These are phyloP conservation scores for Nakazawaea ishiwadae DNA, from an alignment of 805 yeast genomes.

Conservation along the genomic window DNA sequence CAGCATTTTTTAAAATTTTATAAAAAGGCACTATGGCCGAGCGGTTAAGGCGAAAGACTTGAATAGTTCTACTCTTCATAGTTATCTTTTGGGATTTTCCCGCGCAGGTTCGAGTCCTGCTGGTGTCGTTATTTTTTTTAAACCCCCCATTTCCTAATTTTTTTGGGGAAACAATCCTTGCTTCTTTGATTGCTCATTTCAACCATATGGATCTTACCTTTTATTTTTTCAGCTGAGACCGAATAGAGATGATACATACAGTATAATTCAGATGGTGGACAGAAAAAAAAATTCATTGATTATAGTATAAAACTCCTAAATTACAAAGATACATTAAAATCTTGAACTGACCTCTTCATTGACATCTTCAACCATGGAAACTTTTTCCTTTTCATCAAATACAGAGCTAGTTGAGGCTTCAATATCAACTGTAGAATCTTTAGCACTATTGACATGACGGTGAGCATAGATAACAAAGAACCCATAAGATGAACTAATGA, in stretches of 20 bases:
- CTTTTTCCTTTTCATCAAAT: slow-evolving; percentile 11
- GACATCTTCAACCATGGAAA: slow-evolving; percentile 8
- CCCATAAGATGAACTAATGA: slow-evolving; percentile 21
- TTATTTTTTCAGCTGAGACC: no score
- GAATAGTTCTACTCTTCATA: slow-evolving; percentile 7
- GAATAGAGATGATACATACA: no score
- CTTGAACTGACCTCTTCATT: neutral
- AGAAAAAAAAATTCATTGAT: no score
- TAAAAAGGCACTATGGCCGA: slow-evolving; percentile 15
- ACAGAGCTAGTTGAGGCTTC: neutral
- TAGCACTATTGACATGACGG: slow-evolving; percentile 5
- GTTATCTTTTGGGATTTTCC: slow-evolving; percentile 15
- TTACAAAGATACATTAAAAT: neutral
- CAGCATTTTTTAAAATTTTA: neutral
- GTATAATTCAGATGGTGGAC: no score
- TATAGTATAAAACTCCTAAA: no score
- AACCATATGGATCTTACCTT: no score
- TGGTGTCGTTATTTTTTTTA: slow-evolving; percentile 14
- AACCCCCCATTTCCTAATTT: neutral
- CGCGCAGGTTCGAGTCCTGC: slow-evolving; percentile 16
- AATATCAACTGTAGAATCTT: neutral
- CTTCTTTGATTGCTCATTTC: no score
- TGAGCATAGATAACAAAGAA: slow-evolving; percentile 14
- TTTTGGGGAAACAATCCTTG: no score
- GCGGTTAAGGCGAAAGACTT: slow-evolving; percentile 16